phyloP scores from a whole-genome alignment of 2,329 filamentous ascomycete genomes.

The Stylonectria norvegica region DNA sequence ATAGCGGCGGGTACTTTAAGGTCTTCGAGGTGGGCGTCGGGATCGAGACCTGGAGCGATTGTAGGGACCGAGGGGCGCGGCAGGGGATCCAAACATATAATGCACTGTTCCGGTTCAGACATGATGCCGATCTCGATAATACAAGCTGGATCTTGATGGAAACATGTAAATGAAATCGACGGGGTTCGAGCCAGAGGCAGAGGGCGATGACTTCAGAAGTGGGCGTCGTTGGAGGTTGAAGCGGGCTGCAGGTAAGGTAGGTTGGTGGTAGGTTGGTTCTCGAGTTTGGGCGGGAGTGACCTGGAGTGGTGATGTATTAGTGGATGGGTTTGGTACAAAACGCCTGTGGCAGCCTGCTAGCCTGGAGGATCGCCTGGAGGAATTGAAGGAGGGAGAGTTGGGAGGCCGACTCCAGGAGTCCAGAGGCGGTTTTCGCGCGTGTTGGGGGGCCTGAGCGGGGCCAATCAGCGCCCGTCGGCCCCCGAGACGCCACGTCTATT shows the following conservation, averaged over 20 bases:
- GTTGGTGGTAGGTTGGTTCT: conserved; percentile 17
- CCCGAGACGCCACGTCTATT: conserved; percentile 28
- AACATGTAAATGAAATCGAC: conserved; percentile 43
- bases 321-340: conserved; percentile 22
- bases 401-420: conserved; percentile 20
- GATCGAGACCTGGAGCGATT: conserved; percentile 15
- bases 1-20: conserved; percentile 20
- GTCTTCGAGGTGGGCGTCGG: conserved; percentile 15
- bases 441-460: conserved; percentile 23
- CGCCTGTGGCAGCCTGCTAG: conserved; percentile 21
- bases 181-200: conserved; percentile 3
- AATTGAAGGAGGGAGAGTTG: conserved; percentile 28
- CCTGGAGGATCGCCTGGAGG: too few species aligned
- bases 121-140: conserved; percentile 42
- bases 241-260: conserved; percentile 12
- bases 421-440: conserved; percentile 30
- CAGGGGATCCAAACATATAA: conserved; percentile 65
- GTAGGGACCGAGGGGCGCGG: conserved; percentile 34
- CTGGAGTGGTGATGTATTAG: conserved; percentile 31
- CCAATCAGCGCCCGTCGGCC: conserved; percentile 31
- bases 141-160: conserved; percentile 36
- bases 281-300: conserved; percentile 14
- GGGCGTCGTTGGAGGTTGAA: conserved; percentile 17
- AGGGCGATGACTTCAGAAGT: too few species aligned
- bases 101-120: conserved; percentile 62